A percentile compares a stretch with the other conserved stretches of the same genome.
Conservation (phyloP, 1,284 basidiomycete genomes). For the Uromyces viciae-fabae region DNA sequence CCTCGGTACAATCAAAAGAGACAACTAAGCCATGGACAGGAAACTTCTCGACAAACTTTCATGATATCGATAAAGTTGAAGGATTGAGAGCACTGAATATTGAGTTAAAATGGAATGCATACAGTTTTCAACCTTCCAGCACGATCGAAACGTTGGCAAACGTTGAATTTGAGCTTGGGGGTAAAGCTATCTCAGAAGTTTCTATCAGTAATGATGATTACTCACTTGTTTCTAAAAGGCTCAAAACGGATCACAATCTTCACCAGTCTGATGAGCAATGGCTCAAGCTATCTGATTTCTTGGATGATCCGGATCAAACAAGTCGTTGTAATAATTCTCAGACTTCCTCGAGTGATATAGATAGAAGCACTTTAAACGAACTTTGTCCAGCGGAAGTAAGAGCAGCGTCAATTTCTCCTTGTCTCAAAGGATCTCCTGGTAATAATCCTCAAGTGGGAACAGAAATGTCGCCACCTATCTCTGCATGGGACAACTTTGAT, state of each 20-base stretch:
- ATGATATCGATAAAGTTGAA: constrained; percentile 31
- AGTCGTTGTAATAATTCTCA: too few relatives aligned
- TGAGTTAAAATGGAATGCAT: constrained; percentile 21
- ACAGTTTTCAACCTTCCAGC: background rate
- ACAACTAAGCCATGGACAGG: background rate
- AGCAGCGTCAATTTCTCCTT: too few relatives aligned
- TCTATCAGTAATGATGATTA: constrained; percentile 11
- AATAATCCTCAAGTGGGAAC: too few relatives aligned
- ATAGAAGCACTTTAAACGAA: too few relatives aligned
- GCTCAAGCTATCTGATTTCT: background rate
- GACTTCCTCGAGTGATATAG: too few relatives aligned
- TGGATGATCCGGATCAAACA: too few relatives aligned
- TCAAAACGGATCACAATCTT: constrained; percentile 24
- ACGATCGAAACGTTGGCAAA: constrained; percentile 16
- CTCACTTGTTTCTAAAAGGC: constrained; percentile 27
- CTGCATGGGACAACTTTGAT: too few relatives aligned
- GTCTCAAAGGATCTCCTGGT: too few relatives aligned
- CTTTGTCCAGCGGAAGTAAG: too few relatives aligned
- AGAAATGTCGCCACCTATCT: too few relatives aligned
- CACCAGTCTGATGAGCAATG: constrained; percentile 1
- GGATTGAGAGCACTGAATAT: constrained; percentile 34
- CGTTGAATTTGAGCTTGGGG: background rate
- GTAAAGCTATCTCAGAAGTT: background rate
- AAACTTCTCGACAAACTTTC: background rate
- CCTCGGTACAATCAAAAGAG: too few relatives aligned